Evolutionary conservation across 2,329 filamentous ascomycete species (phyloP).

Genomic region (Hymenoscyphus repandus): DNA sequence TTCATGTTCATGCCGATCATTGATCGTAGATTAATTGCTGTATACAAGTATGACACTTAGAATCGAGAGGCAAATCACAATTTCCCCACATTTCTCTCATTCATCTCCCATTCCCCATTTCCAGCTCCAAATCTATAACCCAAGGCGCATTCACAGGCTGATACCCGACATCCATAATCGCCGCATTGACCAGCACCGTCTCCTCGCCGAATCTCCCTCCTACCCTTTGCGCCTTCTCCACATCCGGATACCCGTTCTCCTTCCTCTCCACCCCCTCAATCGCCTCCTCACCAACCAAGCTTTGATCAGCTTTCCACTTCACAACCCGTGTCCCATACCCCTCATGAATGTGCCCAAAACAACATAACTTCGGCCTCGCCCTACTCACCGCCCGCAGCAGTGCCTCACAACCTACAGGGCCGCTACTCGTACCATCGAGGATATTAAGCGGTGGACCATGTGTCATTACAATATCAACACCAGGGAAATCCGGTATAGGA

Average conservation of each 20-base stretch:
- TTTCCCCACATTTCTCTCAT: too few relatives aligned
- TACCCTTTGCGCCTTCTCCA: constrained; percentile 6
- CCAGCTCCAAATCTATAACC: constrained; percentile 6
- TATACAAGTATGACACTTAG: too few relatives aligned
- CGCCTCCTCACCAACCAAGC: constrained; percentile 5
- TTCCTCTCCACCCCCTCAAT: constrained; percentile 18
- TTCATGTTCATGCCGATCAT: too few relatives aligned
- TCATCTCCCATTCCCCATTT: too few relatives aligned
- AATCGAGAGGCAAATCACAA: too few relatives aligned
- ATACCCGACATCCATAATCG: constrained; percentile 40
- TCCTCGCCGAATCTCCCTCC: constrained; percentile 34
- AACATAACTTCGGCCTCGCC: constrained; percentile 49
- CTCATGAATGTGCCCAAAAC: constrained; percentile 60
- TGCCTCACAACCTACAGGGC: constrained; percentile 44
- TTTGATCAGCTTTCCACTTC: constrained; percentile 40
- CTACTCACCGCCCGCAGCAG: constrained; percentile 46
- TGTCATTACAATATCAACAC: constrained; percentile 51
- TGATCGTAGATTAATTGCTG: too few relatives aligned
- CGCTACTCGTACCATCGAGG: constrained; percentile 37
- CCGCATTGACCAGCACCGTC: constrained; percentile 56
- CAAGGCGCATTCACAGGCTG: constrained; percentile 10
- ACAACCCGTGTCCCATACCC: constrained; percentile 47
- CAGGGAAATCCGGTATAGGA: constrained; percentile 20
- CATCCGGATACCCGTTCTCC: constrained; percentile 7
- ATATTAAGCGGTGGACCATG: constrained; percentile 52